Base-by-base conservation (phyloP, 2,329 filamentous ascomycete species). In the Scorias spongiosa region DNA sequence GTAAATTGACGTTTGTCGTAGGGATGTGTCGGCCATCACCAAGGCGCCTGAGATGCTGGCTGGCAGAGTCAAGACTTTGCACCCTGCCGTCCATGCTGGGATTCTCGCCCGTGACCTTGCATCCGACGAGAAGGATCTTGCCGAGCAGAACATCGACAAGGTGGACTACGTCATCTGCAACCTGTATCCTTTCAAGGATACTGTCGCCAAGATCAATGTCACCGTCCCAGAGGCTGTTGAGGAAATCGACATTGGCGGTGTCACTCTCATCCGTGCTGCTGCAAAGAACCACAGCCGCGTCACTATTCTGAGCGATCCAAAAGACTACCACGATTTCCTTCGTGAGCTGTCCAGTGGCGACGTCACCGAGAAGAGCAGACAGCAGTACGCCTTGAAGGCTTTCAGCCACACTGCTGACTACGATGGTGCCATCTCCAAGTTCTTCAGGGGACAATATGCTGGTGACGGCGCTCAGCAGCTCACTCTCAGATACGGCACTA, bases 371-470 rank as follows among this genome's bases (percentile, higher is more conserved):
- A 72, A 77, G 48, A 93, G 80, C 71, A 81, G 88, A 54, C 87
- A 93, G 64, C 71, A 78, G 46, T 95, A 94, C 61, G 89, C 91
- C 20, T 77, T 96, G 57, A 98, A 98, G 75, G 91, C 91, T 12
- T 98, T 98, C 61, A 86, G 94, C 69, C 91, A 96, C 67, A 98
- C 91, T 34, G 87, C 91, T 51, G 87, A 94, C 64, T 98, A 98
- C 65, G 91, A 98, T 63, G 76, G 78, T 38, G 85, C 91, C 55
- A 98, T 98, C 62, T 82, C 89, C 30, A 84, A 84, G 58, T 98
- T 94, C 73, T 98, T 98, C 79, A 83, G 91, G 62, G 89, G 93
- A 74, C 81, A 93, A 68, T 98, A 96, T 61, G 87, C 91, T 46
- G 78, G 80, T 50, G 80, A 87, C 47, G 88, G 88, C 51, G 67